These are phyloP conservation scores for Citrus trifoliata DNA, from an alignment of 345 rosid species.

Conservation along the genomic window DNA sequence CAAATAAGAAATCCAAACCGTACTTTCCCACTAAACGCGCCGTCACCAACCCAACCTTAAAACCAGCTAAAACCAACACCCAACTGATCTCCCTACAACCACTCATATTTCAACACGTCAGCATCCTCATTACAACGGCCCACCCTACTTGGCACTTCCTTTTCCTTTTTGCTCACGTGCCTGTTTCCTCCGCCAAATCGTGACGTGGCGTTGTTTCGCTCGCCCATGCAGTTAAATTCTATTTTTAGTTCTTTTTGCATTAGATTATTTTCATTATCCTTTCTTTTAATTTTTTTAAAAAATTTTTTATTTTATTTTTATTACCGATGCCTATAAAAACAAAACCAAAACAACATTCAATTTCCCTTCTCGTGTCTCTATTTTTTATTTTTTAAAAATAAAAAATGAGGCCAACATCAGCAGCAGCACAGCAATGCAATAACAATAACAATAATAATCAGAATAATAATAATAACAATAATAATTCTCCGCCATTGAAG, in stretches of 20 bases:
- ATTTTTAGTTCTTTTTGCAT: not conserved
- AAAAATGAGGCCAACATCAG: conserved; percentile 32
- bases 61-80: not conserved
- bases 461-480: not conserved
- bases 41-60: not conserved
- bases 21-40: not conserved
- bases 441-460: conserved; percentile 13
- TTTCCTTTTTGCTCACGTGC: not conserved
- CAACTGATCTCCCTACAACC: not conserved
- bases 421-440: conserved; percentile 2
- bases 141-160: not conserved
- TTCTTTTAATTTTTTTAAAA: not conserved
- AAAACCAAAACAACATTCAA: not conserved
- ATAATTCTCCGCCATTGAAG: conserved; percentile 23
- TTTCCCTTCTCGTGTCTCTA: not conserved
- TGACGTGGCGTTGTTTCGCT: not conserved
- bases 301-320: not conserved
- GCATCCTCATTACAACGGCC: not conserved
- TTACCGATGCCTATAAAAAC: not conserved
- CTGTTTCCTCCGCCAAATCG: not conserved
- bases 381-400: not conserved
- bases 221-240: not conserved
- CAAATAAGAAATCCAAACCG: not conserved
- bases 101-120: not conserved
- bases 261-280: not conserved